A percentile compares a stretch with the other conserved stretches of the same genome.
Conservation (phyloP, 2,329 filamentous ascomycete genomes). For the Penicillium sp. region DNA sequence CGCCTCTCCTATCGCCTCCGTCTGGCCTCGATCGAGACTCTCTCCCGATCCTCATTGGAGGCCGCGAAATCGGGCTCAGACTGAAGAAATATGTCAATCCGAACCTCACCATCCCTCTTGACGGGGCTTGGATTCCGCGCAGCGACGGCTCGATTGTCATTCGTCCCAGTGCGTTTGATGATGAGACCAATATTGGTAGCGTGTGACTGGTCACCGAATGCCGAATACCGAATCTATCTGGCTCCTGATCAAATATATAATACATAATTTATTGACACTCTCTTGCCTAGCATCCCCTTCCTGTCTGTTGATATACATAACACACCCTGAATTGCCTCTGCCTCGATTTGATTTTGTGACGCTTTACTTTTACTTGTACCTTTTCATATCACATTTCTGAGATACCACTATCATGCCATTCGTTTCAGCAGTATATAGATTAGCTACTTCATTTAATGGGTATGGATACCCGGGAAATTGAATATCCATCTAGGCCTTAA, state of each 20-base stretch:
- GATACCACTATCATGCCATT: background rate
- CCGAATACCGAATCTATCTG: background rate
- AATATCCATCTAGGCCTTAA: background rate
- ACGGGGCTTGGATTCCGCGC: slow-evolving; percentile 43
- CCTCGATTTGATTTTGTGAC: no score
- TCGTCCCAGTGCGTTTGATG: slow-evolving; percentile 5
- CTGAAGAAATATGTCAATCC: slow-evolving; percentile 47
- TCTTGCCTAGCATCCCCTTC: background rate
- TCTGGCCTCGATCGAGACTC: slow-evolving; percentile 43
- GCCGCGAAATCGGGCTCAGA: slow-evolving; percentile 35
- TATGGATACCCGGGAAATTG: background rate
- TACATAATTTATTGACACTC: background rate
- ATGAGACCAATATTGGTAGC: background rate
- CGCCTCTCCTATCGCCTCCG: slow-evolving; percentile 35
- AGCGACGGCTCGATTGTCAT: slow-evolving; percentile 15
- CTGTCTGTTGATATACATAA: background rate
- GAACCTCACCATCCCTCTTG: slow-evolving; percentile 41
- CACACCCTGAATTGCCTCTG: background rate
- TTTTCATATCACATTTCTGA: background rate
- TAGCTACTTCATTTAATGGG: background rate
- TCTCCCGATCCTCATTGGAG: slow-evolving; percentile 37
- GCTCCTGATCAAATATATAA: background rate
- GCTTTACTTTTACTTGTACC: no score
- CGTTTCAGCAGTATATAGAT: background rate
- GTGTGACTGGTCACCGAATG: background rate